A percentile compares a stretch with the other conserved stretches of the same genome.
Conservation (phyloP, 345 rosid genomes). For the Moricandia moricandioides region DNA sequence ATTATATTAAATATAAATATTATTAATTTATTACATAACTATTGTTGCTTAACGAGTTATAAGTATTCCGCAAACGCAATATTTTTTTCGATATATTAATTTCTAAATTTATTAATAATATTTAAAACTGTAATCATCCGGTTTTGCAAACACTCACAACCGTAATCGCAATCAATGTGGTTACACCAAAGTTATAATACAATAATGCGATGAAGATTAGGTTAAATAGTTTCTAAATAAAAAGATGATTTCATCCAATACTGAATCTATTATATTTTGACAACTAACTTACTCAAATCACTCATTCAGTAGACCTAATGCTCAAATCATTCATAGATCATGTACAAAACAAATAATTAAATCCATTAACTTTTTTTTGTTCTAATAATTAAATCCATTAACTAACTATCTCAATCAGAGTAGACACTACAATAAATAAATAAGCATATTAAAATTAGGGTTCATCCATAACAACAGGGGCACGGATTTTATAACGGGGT, state of each 20-base stretch:
- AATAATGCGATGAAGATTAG: background rate
- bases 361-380: background rate
- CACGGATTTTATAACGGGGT: conserved; percentile 32
- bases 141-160: no score
- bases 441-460: background rate
- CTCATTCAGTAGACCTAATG: background rate
- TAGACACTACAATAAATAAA: background rate
- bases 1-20: no score
- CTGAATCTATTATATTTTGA: background rate
- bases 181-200: background rate
- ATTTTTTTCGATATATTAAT: no score
- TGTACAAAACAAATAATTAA: background rate
- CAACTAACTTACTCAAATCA: background rate
- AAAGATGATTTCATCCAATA: background rate
- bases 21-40: no score
- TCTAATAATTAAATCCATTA: background rate
- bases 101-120: no score
- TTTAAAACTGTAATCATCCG: no score
- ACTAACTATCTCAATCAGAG: conserved; percentile 18
- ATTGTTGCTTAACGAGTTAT: no score
- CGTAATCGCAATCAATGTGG: no score
- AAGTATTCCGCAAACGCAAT: no score
- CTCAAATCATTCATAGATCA: background rate
- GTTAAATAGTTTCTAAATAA: background rate
- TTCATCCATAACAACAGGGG: conserved; percentile 10